Conservation (phyloP, 768 basidiomycete species). For the Naematelia aurantialba region DNA sequence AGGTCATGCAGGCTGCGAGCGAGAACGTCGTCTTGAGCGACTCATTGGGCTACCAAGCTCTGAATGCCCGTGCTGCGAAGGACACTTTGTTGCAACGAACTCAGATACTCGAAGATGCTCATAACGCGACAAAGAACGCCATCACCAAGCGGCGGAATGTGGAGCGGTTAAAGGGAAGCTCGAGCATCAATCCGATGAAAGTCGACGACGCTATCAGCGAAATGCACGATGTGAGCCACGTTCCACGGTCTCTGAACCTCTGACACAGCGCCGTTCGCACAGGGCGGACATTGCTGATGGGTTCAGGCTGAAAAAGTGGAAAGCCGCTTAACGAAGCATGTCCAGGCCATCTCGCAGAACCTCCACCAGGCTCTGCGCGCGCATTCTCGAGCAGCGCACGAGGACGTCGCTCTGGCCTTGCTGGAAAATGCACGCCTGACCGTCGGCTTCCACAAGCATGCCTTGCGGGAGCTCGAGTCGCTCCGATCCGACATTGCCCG, state of each 20-base stretch:
- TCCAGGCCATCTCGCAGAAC: constrained; percentile 89
- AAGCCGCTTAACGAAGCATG: constrained; percentile 73
- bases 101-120: constrained; percentile 87
- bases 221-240: constrained; percentile 49
- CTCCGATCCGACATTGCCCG: constrained; percentile 66
- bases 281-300: constrained; percentile 9
- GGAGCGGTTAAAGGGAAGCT: constrained; percentile 53
- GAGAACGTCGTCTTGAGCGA: constrained; percentile 97
- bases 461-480: constrained; percentile 80
- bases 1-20: constrained; percentile 62
- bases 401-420: constrained; percentile 82
- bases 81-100: constrained; percentile 79
- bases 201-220: constrained; percentile 49
- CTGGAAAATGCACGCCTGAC: constrained; percentile 89
- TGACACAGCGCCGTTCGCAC: neutral
- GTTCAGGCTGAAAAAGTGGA: constrained; percentile 84
- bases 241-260: neutral
- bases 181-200: constrained; percentile 65
- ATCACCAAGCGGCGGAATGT: constrained; percentile 90
- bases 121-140: constrained; percentile 83
- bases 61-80: constrained; percentile 95
- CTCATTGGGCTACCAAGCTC: constrained; percentile 88
- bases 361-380: constrained; percentile 78
- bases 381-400: constrained; percentile 81
- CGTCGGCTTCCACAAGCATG: constrained; percentile 85